Evolutionary conservation across 2,329 filamentous ascomycete species (phyloP), one percentile per base, ranked within the genome.

Genomic region (Didymella pomorum): DNA sequence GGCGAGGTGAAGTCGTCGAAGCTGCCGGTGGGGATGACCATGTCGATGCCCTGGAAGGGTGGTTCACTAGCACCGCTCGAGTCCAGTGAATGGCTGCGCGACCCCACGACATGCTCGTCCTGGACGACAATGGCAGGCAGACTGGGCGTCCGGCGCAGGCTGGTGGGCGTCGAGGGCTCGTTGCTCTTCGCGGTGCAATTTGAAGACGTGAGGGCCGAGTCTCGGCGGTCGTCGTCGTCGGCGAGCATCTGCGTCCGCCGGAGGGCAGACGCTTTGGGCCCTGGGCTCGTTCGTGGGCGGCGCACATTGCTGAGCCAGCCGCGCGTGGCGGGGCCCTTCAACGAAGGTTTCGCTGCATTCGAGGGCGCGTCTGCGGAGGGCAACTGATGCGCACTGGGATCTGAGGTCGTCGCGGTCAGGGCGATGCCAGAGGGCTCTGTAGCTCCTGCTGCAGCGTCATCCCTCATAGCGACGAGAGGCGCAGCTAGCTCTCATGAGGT

Each of bases 21-120:
- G 53, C 77, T 79, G 33, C 79, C 79, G 2, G 80, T 82, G 4
- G 86, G 85, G 56, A 88, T 86, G 60, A 83, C 78, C 61, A 85
- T 79, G 37, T 82, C 79, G 41, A 87, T 81, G 39, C 79, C 79
- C 53, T 78, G 76, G 68, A 84, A 85, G 1, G 31, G 51, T 29
- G 56, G 56, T 28, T 66, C 47, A n/a, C 60, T 52, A 8, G 35
- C 60, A 26, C 39, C 41, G 58, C 48, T 60, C 33, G 45, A 21
- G 54, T 62, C 58, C 20, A 61, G 59, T 29, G 64, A 66, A 31
- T 56, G 21, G 60, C 46, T 29, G 55, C 31, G 49, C 31, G 69
- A 52, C 29, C 56, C 61, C 33, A 63, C 55, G 21, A 53, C 42
- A 10, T 63, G 62, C 18, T 76, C 78, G 72, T 80, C 73, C 60